phyloP scores from a whole-genome alignment of 768 basidiomycete species.

The Phlebiopsis flavidoalba region DNA sequence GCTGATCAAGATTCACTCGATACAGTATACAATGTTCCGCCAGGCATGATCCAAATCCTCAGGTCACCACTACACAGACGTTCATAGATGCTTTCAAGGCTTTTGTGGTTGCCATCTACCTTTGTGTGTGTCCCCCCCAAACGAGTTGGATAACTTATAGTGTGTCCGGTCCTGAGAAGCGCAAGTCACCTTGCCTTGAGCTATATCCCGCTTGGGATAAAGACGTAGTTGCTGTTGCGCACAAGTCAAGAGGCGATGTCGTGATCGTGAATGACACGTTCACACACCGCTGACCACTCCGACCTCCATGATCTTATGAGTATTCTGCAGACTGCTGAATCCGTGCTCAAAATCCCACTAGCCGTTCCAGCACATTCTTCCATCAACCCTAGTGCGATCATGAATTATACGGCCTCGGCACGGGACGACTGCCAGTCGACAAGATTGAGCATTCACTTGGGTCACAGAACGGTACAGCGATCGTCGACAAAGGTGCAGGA shows the following conservation, averaged over 20 bases:
- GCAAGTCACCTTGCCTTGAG: constrained; percentile 66
- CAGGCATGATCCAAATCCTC: constrained; percentile 70
- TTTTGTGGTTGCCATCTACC: constrained; percentile 44
- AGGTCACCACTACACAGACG: constrained; percentile 58
- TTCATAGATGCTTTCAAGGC: constrained; percentile 61
- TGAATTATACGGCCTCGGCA: constrained; percentile 47
- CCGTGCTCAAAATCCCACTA: constrained; percentile 42
- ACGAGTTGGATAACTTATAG: constrained; percentile 37
- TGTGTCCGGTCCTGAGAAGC: constrained; percentile 64
- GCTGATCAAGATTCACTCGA: constrained; percentile 62
- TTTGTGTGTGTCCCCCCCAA: too few species aligned
- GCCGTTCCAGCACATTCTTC: constrained; percentile 37
- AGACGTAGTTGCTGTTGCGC: constrained; percentile 42
- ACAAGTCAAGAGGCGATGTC: neutral
- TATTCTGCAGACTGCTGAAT: constrained; percentile 48
- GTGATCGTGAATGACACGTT: neutral
- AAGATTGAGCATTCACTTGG: constrained; percentile 56
- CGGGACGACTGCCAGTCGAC: constrained; percentile 50
- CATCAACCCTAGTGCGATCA: constrained; percentile 51
- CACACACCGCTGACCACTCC: neutral
- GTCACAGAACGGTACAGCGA: constrained; percentile 59
- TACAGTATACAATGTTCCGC: constrained; percentile 61
- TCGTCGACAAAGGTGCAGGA: constrained; percentile 58
- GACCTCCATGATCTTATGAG: constrained; percentile 58
- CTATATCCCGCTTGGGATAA: constrained; percentile 63